phyloP scores from a whole-genome alignment of 2,329 filamentous ascomycete genomes.

The Myriangium duriaei region DNA sequence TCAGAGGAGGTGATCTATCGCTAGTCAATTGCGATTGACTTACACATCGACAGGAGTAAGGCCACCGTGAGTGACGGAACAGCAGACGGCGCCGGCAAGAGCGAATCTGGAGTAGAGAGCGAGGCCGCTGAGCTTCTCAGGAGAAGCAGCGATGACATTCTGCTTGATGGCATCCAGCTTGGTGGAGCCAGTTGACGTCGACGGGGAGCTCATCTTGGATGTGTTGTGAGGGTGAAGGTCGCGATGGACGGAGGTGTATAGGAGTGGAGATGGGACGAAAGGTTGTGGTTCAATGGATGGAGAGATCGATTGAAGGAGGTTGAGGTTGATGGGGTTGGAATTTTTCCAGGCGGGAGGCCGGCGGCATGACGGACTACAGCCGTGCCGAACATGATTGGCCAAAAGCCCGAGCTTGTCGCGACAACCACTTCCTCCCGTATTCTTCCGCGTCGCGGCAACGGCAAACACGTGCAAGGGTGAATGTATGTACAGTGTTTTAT shows the following conservation, averaged over 20 bases:
- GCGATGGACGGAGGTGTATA: background rate
- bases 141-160: conserved; percentile 31
- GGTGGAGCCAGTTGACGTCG: conserved; percentile 36
- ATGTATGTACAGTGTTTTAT: background rate
- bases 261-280: background rate
- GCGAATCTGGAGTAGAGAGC: conserved; percentile 90
- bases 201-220: conserved; percentile 19
- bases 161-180: conserved; percentile 43
- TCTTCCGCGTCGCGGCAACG: no score
- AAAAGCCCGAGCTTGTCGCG: conserved; percentile 3
- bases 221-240: background rate
- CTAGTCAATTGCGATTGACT: conserved; percentile 34
- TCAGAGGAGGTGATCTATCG: conserved; percentile 8
- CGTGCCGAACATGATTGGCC: conserved; percentile 4
- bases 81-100: conserved; percentile 95
- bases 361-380: no score
- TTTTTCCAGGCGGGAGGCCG: no score
- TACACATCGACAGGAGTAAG: conserved; percentile 99
- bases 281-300: conserved; percentile 6
- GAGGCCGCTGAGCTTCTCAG: conserved; percentile 48
- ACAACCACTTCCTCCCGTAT: background rate
- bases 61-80: conserved; percentile 91
- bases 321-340: conserved; percentile 9
- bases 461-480: no score
- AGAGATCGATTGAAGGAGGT: conserved; percentile 4